phyloP scores from a whole-genome alignment of 495 filamentous ascomycete species.

The Aspergillus biplanus region DNA sequence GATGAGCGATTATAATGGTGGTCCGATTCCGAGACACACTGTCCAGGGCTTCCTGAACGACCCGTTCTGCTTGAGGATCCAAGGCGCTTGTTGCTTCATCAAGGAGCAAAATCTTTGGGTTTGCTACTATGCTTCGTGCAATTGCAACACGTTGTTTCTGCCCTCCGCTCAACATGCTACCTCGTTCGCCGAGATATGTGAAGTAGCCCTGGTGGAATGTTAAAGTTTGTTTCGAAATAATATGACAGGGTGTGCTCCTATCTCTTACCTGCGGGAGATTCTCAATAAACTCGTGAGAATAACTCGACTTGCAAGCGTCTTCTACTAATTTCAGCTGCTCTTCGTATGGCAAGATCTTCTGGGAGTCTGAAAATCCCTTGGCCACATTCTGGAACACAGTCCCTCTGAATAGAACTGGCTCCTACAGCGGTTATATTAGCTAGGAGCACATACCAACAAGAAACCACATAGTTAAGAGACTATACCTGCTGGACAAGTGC shows the following conservation, averaged over 20 bases:
- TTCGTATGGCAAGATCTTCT: slow-evolving; percentile 52
- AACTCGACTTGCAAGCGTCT: slow-evolving; percentile 68
- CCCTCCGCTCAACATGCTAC: slow-evolving; percentile 81
- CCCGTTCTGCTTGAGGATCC: slow-evolving; percentile 82
- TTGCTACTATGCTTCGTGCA: slow-evolving; percentile 77
- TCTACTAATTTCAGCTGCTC: slow-evolving; percentile 47
- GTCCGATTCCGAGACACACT: slow-evolving; percentile 79
- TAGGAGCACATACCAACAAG: background rate
- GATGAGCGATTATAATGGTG: slow-evolving; percentile 86
- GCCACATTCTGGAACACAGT: slow-evolving; percentile 80
- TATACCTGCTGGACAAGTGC: slow-evolving; percentile 59
- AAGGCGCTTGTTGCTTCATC: slow-evolving; percentile 89
- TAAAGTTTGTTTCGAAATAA: background rate
- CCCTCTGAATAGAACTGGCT: slow-evolving; percentile 61
- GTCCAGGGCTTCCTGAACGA: slow-evolving; percentile 84
- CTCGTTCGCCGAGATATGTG: slow-evolving; percentile 68
- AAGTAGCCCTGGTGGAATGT: background rate
- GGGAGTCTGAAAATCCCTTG: slow-evolving; percentile 72
- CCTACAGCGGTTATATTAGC: slow-evolving; percentile 5
- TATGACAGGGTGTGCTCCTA: slow-evolving; percentile 53
- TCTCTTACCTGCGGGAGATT: slow-evolving; percentile 58
- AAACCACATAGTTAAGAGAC: background rate
- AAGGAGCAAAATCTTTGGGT: slow-evolving; percentile 83
- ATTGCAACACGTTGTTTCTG: slow-evolving; percentile 87
- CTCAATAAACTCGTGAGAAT: slow-evolving; percentile 48